Base-by-base conservation (phyloP, 768 basidiomycete genomes). In the Auriscalpium orientale region DNA sequence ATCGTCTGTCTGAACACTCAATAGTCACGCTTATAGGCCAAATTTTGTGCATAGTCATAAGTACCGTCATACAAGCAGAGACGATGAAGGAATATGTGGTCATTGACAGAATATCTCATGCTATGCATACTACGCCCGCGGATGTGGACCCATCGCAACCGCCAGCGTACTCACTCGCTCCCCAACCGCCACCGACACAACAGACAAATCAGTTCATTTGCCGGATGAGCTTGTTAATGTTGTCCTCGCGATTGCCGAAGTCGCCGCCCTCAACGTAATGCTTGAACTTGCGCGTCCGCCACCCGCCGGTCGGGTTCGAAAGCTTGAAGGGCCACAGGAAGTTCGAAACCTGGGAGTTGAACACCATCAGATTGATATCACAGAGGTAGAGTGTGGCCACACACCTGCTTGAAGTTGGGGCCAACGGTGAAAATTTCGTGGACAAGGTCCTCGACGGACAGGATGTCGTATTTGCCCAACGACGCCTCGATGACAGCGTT, bases 241-340 rank as follows among this genome's bases (percentile, higher is more conserved):
- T 90, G 66, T 76, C 76, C 77, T 98, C 95, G 72, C 97, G 87
- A 80, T 98, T 85, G 74, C 97, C 97, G 71, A 93, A 90, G 79
- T 97, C 94, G 75, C 95, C 95, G 67, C 94, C 94, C 81, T 94
- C 83, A 58, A 97, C 83, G 71, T 80, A 97, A 78, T 93, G 91
- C 78, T 89, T 95, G 85, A 98, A 98, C 77, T 98, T 98, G 71
- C 93, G 84, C 71, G 83, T 85, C 77, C 92, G 87, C 95, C 94
- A 99, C 64, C 97, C 97, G 63, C 97, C 95, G 62, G 83, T 98
- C 55, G 97, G 95, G 84, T 98, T 98, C 67, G 94, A 98, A 60
- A 99, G 89, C 73, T 99, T 99, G 84, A 99, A 98, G 22, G 97
- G 97, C 95, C 95, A 98, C 53, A 98, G 86, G 85, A 95, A 95